Base-by-base conservation (phyloP, 2,329 filamentous ascomycete species). In the Huntiella omanensis region DNA sequence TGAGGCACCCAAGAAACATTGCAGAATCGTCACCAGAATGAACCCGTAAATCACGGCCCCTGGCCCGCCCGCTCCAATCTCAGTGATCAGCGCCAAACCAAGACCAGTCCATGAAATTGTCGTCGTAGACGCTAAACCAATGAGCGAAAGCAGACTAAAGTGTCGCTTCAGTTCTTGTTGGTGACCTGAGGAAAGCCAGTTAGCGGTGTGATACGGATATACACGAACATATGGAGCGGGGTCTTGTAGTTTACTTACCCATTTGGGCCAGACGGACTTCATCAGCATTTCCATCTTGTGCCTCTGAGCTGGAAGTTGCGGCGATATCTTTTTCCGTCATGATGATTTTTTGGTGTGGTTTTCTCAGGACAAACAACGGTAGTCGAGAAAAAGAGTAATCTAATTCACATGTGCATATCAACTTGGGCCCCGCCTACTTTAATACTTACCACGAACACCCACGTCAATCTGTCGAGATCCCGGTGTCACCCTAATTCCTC, bases 21-120 rank as follows among this genome's bases (percentile, higher is more conserved):
- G 65, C 34, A 69, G 59, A 33, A 67, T 58, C 1, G 64, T 62
- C 13, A 68, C 64, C 3, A 69, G 58, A 45, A 68, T 64, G 47
- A 68, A 68, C 44, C 66, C 66, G 50, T 69, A 69, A 47, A 67
- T 69, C n/a, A 69, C 58, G 8, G 63, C 62, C 10, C 64, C 61
- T 15, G 67, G 66, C 0, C 67, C 67, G 10, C 67, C 67, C 17
- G 65, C 65, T 37, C 61, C 60, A 46, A 70, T 67, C 37, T 64
- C 63, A 2, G 67, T 67, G 36, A 65, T 62, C 38, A 67, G 55
- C 1, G 63, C 62, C 3, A 65, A 54, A 11, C 65, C 64, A 2
- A 67, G 58, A 51, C 64, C 65, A 4, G 64, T 67, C 65, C 65
- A 69, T 0, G 66, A 68, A 37, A 68, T 68, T 11, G 66, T 68